phyloP scores from a whole-genome alignment of 1,284 basidiomycete genomes.

The Kwoniella shivajii region DNA sequence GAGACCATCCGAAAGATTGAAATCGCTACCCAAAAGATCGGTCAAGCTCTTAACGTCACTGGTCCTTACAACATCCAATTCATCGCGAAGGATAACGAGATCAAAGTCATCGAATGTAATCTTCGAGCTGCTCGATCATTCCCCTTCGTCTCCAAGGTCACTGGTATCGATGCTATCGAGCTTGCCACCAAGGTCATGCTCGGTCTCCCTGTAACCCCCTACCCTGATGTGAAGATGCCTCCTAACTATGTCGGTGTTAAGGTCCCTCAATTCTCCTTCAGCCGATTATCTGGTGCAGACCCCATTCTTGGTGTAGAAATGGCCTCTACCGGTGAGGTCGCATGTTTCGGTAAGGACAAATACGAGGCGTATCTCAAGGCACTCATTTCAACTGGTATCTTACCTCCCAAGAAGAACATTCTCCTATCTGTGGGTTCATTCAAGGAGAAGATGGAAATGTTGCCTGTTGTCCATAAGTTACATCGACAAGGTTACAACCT shows the following conservation, averaged over 20 bases:
- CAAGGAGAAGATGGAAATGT: constrained; percentile 95
- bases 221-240: constrained; percentile 84
- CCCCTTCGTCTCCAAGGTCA: constrained; percentile 99
- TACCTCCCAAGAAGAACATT: constrained; percentile 71
- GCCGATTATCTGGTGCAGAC: constrained; percentile 91
- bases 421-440: constrained; percentile 70
- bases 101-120: constrained; percentile 99
- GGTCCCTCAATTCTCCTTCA: constrained; percentile 98
- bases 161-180: constrained; percentile 95
- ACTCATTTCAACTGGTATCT: constrained; percentile 92
- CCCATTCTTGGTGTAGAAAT: constrained; percentile 99
- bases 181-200: constrained; percentile 99
- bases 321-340: constrained; percentile 99
- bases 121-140: constrained; percentile 96
- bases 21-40: constrained; percentile 95
- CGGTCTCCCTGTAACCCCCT: constrained; percentile 81
- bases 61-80: constrained; percentile 99
- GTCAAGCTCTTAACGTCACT: constrained; percentile 95
- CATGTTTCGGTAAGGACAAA: constrained; percentile 96
- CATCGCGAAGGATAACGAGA: constrained; percentile 99
- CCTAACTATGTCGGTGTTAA: constrained; percentile 96
- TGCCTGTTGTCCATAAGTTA: constrained; percentile 96
- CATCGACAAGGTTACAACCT: constrained; percentile 92
- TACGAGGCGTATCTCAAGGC: constrained; percentile 99
- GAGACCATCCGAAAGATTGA: constrained; percentile 95